Base-by-base conservation (phyloP, 208 protist genomes). In the Leishmania tropica region DNA sequence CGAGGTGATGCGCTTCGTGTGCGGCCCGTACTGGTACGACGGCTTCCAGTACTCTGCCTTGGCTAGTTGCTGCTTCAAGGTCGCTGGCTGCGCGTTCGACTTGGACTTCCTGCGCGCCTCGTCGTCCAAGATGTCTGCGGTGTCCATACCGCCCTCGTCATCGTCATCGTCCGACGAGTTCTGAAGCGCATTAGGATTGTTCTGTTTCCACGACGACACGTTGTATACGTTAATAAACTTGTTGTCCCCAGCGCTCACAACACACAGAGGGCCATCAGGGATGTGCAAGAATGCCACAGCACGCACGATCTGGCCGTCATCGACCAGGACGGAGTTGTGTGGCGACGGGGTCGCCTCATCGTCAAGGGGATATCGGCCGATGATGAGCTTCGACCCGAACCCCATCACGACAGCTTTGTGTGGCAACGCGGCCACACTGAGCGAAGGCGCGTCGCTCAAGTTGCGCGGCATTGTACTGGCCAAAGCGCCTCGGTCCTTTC, bases 151-250 rank as follows among this genome's bases (percentile, higher is more conserved):
- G 40, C 17, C 54, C 31, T 80, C 56, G 21, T 24, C 64, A 13
- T 82, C 77, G 56, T 86, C 82, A 24, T 89, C 85, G 3, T 65
- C 53, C 2, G 84, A 83, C 0, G 84, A 88, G 83, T 83, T 81
- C 21, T 83, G 58, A 10, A 78, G 40, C 10, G 83, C 76, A 19
- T 86, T 80, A 21, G 87, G 81, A 76, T 91, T 86, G 74, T 89
- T 79, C 7, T 86, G 64, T 85, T 86, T 88, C 73, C 70, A 79
- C 75, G 83, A 87, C 47, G 85, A 87, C 1, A 94, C 62, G 60
- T 94, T 90, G 85, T 95, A 96, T 51, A 97, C 85, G 82, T 94
- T 93, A 71, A 97, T 95, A 47, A 79, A 82, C 81, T 97, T 97
- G 35, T 78, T 81, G 80, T 97, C 94, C 5, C 94, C 94, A 37